Evolutionary conservation across 345 rosid genomes (phyloP).

Genomic region (Orychophragmus violaceus): DNA sequence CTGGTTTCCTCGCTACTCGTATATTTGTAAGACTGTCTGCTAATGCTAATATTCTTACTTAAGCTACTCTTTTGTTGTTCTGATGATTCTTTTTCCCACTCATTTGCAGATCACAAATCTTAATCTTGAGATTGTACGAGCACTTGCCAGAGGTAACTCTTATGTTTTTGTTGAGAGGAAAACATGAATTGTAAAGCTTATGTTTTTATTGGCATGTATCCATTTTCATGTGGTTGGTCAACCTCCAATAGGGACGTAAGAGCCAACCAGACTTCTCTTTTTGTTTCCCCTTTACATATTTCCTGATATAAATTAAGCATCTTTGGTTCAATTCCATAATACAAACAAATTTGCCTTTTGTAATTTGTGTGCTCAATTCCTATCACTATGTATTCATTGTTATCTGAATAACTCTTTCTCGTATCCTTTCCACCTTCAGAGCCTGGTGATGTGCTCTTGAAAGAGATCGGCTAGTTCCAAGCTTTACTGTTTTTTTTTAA

Average conservation of each 20-base stretch:
- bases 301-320: no score
- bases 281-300: background rate
- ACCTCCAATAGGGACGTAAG: constrained; percentile 65
- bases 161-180: background rate
- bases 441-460: constrained; percentile 61
- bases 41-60: background rate
- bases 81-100: background rate
- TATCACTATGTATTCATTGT: constrained; percentile 7
- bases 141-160: constrained; percentile 73
- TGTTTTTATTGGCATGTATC: constrained; percentile 74
- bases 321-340: background rate
- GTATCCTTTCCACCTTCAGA: constrained; percentile 85
- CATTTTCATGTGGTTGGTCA: constrained; percentile 78
- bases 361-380: background rate
- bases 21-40: constrained; percentile 54
- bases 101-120: constrained; percentile 71
- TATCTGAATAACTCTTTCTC: constrained; percentile 37
- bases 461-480: constrained; percentile 65
- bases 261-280: constrained; percentile 7
- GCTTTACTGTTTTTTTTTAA: background rate
- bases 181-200: constrained; percentile 11
- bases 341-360: background rate
- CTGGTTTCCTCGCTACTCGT: constrained; percentile 91
- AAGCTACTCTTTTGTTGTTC: background rate
- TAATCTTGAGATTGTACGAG: constrained; percentile 88